Evolutionary conservation across 2,329 filamentous ascomycete genomes (phyloP).

Genomic region (Zymoseptoria ardabiliae): DNA sequence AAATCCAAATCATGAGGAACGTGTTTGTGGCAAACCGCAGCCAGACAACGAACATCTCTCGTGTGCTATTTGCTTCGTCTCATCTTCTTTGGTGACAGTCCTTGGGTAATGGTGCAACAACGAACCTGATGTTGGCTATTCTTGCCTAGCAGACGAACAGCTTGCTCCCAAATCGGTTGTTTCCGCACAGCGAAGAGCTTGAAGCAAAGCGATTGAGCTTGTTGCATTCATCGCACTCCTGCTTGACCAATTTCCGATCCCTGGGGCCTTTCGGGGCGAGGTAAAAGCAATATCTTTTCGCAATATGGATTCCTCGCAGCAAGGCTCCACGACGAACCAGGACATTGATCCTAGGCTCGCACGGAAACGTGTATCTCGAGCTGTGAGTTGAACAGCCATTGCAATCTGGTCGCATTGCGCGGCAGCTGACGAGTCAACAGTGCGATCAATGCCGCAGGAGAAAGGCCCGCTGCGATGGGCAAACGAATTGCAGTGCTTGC

Average conservation of each 20-base stretch:
- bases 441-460: slow-evolving; percentile 16
- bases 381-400: slow-evolving; percentile 5
- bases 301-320: neutral
- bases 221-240: neutral
- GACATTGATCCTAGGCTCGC: slow-evolving; percentile 4
- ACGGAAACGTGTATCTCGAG: slow-evolving; percentile 14
- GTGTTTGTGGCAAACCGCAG: too few species aligned
- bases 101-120: neutral
- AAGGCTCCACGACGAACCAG: neutral
- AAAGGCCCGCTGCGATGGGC: slow-evolving; percentile 15
- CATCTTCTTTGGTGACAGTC: too few species aligned
- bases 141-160: too few species aligned
- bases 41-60: too few species aligned
- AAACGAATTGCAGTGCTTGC: slow-evolving; percentile 12
- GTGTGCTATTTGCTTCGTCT: too few species aligned
- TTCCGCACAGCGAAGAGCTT: neutral
- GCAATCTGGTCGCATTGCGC: neutral
- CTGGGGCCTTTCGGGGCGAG: neutral
- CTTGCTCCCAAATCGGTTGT: neutral
- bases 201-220: neutral
- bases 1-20: too few species aligned
- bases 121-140: neutral
- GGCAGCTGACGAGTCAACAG: neutral
- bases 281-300: neutral
- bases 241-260: neutral